These are phyloP conservation scores for Austroboletus eburneus DNA, from an alignment of 768 basidiomycete genomes.

Conservation along the genomic window DNA sequence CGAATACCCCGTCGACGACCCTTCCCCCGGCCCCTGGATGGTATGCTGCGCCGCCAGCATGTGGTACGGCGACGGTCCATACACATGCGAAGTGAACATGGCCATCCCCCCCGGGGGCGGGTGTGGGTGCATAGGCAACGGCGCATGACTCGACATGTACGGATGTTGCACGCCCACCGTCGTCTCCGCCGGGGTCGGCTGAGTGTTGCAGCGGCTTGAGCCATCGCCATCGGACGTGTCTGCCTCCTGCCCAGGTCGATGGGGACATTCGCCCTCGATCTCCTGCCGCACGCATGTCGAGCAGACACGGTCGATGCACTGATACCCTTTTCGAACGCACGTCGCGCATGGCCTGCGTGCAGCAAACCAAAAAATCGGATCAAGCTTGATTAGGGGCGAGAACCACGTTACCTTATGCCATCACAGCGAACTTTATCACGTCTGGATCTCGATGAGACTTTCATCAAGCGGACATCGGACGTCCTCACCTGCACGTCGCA, in stretches of 20 bases:
- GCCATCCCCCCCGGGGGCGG: conserved; percentile 15
- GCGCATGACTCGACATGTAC: conserved; percentile 10
- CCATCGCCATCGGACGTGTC: conserved; percentile 27
- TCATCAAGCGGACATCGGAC: conserved; percentile 2
- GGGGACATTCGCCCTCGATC: conserved; percentile 42
- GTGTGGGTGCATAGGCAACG: conserved; percentile 14
- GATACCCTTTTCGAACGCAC: conserved; percentile 47
- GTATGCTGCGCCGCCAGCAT: conserved; percentile 21
- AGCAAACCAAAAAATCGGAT: conserved; percentile 5
- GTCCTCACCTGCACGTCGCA: conserved; percentile 51
- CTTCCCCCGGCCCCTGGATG: conserved; percentile 20
- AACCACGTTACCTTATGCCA: conserved; percentile 43
- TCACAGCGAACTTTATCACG: conserved; percentile 62
- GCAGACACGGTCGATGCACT: conserved; percentile 50
- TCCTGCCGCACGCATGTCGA: conserved; percentile 43
- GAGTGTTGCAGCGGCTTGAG: conserved; percentile 2
- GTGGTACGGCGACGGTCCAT: conserved; percentile 29
- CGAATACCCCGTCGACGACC: conserved; percentile 22
- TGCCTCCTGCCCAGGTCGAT: conserved; percentile 28
- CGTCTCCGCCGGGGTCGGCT: conserved; percentile 3
- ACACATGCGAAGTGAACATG: conserved; percentile 26
- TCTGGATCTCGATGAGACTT: conserved; percentile 32
- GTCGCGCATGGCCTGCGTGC: conserved; percentile 44
- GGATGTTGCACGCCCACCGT: conserved; percentile 5
- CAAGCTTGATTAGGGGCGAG: conserved; percentile 1